Evolutionary conservation across 345 rosid genomes (phyloP).

Genomic region (Anastatica hierochuntica): DNA sequence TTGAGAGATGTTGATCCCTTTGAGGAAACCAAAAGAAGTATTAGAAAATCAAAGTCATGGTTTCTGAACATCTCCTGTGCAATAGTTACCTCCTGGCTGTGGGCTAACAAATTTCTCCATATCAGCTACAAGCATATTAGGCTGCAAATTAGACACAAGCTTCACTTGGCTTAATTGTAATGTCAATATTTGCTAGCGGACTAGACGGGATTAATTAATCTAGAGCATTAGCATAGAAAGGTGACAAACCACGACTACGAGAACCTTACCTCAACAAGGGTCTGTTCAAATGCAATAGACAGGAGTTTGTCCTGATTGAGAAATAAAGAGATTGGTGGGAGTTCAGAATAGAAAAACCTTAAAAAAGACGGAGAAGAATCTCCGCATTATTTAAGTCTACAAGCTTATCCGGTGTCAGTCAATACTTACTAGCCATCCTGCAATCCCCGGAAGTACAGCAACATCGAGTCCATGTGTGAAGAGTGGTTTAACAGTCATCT

Average conservation of each 20-base stretch:
- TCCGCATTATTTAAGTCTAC: conserved; percentile 26
- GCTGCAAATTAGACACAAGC: conserved; percentile 42
- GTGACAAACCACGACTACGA: not conserved
- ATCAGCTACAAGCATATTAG: conserved; percentile 95
- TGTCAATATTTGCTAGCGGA: not conserved
- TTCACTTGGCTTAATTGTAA: not conserved
- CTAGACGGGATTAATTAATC: too few species aligned
- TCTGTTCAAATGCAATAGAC: conserved; percentile 82
- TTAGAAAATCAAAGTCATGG: not conserved
- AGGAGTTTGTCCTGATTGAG: conserved; percentile 75
- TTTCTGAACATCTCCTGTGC: not conserved
- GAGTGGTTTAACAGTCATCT: conserved; percentile 84
- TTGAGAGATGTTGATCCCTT: not conserved
- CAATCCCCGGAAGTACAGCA: conserved; percentile 82
- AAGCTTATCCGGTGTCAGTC: not conserved
- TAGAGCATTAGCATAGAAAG: not conserved
- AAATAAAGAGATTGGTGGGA: conserved; percentile 4
- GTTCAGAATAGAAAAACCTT: not conserved
- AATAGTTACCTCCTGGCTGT: conserved; percentile 36
- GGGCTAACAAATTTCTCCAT: conserved; percentile 69
- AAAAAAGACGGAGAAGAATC: not conserved
- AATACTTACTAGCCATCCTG: conserved; percentile 99
- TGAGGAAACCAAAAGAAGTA: not conserved
- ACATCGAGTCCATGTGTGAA: conserved; percentile 72
- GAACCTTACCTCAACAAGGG: conserved; percentile 57